Evolutionary conservation across 495 filamentous ascomycete species (phyloP).

Genomic region (Talaromyces wortmannii): DNA sequence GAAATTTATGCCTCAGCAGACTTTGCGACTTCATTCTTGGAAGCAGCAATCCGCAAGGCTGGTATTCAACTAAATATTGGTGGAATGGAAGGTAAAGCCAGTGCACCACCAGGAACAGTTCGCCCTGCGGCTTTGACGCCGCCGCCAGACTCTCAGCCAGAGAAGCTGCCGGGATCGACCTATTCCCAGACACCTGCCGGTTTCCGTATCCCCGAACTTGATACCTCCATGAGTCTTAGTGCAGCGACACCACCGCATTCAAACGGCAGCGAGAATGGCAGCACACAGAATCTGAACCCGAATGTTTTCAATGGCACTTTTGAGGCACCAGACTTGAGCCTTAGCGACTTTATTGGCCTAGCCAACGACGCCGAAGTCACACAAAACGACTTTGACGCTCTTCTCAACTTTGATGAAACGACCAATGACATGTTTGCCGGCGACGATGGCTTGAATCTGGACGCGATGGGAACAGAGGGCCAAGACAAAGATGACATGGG

Average conservation of each 20-base stretch:
- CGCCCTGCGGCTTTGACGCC: slow-evolving; percentile 25
- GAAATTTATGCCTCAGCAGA: slow-evolving; percentile 84
- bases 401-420: slow-evolving; percentile 42
- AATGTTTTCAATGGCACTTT: slow-evolving; percentile 3
- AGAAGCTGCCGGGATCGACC: slow-evolving; percentile 36
- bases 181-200: slow-evolving; percentile 10
- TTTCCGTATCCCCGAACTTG: slow-evolving; percentile 12
- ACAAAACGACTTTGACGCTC: slow-evolving; percentile 41
- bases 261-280: slow-evolving; percentile 38
- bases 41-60: slow-evolving; percentile 76
- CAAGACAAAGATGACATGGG: not conserved
- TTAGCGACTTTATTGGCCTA: slow-evolving; percentile 39
- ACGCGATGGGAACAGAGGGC: not conserved
- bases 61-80: slow-evolving; percentile 44
- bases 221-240: slow-evolving; percentile 14
- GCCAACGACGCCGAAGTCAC: slow-evolving; percentile 44
- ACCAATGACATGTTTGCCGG: slow-evolving; percentile 29
- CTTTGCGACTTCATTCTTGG: slow-evolving; percentile 77
- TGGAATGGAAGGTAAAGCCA: slow-evolving; percentile 4
- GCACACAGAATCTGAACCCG: slow-evolving; percentile 35
- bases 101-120: slow-evolving; percentile 20
- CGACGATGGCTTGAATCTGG: slow-evolving; percentile 14
- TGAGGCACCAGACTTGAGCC: slow-evolving; percentile 25
- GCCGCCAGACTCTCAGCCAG: slow-evolving; percentile 36
- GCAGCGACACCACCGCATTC: slow-evolving; percentile 38